Evolutionary conservation across 176 grass and related monocot genomes (phyloP), one percentile per base, ranked within the genome.

Genomic region (Avena insularis): DNA sequence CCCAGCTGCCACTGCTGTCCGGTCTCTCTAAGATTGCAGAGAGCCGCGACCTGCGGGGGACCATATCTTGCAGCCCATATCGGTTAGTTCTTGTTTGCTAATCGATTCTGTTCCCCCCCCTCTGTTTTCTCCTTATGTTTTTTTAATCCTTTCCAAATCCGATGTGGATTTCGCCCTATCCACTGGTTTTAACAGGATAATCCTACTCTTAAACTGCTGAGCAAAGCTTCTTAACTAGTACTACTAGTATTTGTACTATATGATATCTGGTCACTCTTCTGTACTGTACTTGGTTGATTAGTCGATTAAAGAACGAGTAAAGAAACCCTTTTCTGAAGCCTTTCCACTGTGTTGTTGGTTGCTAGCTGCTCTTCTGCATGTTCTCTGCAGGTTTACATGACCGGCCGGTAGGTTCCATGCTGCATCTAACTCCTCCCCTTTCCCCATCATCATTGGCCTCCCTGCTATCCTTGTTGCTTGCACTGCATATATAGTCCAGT

Each of bases 281-380:
- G 36, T 75, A 45, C 40, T 40, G 43, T 6, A 6, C 40, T 43
- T 43, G n/a, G 58, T 67, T 83, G 81, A 72, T 58, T 43, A 6
- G 50, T 8, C 2, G n/a, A 2, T 43, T 45, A 57, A 58, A 83
- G n/a, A 71, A 16, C 3, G 9, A 56, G 16, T 53, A 62, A 47
- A 25, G 14, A 5, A 45, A 33, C 8, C 15, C 14, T 2, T 12
- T 12, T 55, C 5, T 33, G 17, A n/a, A 79, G 11, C 51, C 12
- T 63, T 83, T 72, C 71, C 84, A 19, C 46, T 63, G 46, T 63
- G 17, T 67, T 25, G 45, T 23, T 40, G 3, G 69, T 48, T 79
- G 72, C 51, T 47, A 60, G 68, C 68, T 90, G 54, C 54, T 87
- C 84, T 17, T 71, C 79, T 47, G 19, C 51, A 31, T 80, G 50